Conservation (phyloP, 208 protist genomes). For the Porcisia deanei region DNA sequence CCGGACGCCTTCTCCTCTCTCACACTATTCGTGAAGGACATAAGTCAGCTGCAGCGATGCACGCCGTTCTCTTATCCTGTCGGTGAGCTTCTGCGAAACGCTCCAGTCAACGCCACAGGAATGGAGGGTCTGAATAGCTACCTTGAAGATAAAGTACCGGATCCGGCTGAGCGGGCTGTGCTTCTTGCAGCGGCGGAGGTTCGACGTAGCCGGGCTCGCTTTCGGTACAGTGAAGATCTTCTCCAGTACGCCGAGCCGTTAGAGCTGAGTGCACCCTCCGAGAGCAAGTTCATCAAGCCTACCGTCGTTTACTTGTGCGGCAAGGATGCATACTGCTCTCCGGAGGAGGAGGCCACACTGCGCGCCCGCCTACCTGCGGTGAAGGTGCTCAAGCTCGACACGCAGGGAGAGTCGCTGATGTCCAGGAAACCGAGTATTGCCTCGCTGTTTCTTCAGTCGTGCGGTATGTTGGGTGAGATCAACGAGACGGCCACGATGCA, state of each 20-base stretch:
- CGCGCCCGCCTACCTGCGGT: conserved; percentile 40
- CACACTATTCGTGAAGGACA: conserved; percentile 58
- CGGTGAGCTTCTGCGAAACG: conserved; percentile 29
- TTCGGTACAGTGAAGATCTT: conserved; percentile 50
- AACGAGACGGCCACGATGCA: conserved; percentile 18
- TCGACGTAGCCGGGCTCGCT: conserved; percentile 22
- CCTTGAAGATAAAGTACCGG: conserved; percentile 40
- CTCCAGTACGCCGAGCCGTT: conserved; percentile 31
- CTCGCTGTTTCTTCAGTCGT: conserved; percentile 42
- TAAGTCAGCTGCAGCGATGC: conserved; percentile 48
- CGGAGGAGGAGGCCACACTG: conserved; percentile 31
- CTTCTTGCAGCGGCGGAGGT: conserved; percentile 58
- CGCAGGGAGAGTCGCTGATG: conserved; percentile 18
- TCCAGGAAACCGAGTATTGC: conserved; percentile 22
- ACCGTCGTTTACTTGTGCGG: conserved; percentile 49
- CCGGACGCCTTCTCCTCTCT: conserved; percentile 59
- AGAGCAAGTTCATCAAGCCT: conserved; percentile 34
- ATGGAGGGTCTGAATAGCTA: conserved; percentile 51
- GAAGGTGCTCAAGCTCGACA: conserved; percentile 37
- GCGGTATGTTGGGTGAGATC: conserved; percentile 50
- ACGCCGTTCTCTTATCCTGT: conserved; percentile 33
- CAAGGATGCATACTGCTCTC: conserved; percentile 8
- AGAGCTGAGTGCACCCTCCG: conserved; percentile 7
- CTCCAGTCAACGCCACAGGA: conserved; percentile 20
- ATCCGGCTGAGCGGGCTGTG: conserved; percentile 48